A percentile compares a stretch with the other conserved stretches of the same genome.
Evolutionary conservation across 805 yeast genomes (phyloP).

Genomic region (Candida nemodendra): DNA sequence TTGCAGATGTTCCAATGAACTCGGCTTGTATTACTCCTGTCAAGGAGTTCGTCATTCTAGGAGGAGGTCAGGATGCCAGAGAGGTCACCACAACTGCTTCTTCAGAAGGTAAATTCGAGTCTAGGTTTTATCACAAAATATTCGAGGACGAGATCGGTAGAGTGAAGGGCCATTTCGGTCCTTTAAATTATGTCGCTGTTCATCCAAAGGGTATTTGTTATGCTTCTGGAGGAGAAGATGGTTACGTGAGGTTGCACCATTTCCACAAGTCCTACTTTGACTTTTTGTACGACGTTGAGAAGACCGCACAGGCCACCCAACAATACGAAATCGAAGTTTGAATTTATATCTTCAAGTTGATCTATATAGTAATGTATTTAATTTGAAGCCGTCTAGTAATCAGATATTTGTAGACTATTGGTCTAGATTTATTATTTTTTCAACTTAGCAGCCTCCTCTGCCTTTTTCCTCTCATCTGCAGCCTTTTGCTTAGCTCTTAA

Average conservation of each 20-base stretch:
- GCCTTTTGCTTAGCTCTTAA: conserved; percentile 86
- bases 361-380: not conserved
- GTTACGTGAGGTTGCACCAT: conserved; percentile 89
- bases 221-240: conserved; percentile 99
- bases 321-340: conserved; percentile 19
- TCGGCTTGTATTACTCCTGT: conserved; percentile 92
- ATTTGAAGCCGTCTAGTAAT: not conserved
- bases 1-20: conserved; percentile 91
- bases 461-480: conserved; percentile 49
- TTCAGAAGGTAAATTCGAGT: conserved; percentile 94
- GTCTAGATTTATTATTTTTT: conserved; percentile 10
- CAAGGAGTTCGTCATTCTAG: conserved; percentile 88
- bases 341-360: conserved; percentile 6
- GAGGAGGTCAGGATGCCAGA: conserved; percentile 99
- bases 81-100: conserved; percentile 97
- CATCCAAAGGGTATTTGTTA: conserved; percentile 93
- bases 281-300: conserved; percentile 88
- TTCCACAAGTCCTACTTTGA: conserved; percentile 93
- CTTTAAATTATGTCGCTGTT: conserved; percentile 87
- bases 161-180: conserved; percentile 99
- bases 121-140: conserved; percentile 91
- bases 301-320: conserved; percentile 56
- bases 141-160: conserved; percentile 96
- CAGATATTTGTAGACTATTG: not conserved
- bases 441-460: conserved; percentile 24